Evolutionary conservation across 192 early-diverging fungal species (phyloP).

Genomic region (Backusella parvicylindrica): DNA sequence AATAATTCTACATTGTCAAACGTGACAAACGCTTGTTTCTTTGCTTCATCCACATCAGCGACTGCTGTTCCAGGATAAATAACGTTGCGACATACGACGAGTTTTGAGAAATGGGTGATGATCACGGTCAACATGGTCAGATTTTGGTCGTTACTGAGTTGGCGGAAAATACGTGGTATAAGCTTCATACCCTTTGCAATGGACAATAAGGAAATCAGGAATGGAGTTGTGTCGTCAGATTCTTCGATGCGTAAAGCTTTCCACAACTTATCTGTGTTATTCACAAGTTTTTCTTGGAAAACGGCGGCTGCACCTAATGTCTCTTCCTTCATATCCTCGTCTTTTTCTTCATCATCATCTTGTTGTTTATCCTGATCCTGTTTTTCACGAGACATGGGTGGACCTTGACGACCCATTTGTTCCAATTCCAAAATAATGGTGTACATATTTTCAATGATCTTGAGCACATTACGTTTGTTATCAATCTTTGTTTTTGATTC

Average conservation of each 20-base stretch:
- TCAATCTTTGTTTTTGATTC: constrained; percentile 24
- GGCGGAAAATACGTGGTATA: constrained; percentile 79
- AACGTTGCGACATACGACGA: constrained; percentile 62
- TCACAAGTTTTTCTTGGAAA: constrained; percentile 37
- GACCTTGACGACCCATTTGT: constrained; percentile 72
- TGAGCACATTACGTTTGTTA: constrained; percentile 51
- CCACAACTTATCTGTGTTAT: constrained; percentile 56
- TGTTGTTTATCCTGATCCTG: constrained; percentile 50
- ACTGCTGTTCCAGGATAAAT: constrained; percentile 40
- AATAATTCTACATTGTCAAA: constrained; percentile 82
- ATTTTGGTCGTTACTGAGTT: constrained; percentile 74
- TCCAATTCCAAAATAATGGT: constrained; percentile 77
- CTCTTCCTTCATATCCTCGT: background rate
- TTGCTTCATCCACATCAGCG: constrained; percentile 20
- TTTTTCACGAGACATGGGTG: constrained; percentile 42
- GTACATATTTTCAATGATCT: constrained; percentile 79
- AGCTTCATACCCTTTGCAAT: constrained; percentile 87
- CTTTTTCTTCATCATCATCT: background rate
- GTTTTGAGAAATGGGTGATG: constrained; percentile 70
- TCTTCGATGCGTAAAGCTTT: constrained; percentile 53
- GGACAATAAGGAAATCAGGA: constrained; percentile 75
- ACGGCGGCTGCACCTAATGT: constrained; percentile 36
- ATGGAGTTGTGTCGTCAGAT: background rate
- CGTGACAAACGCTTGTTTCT: constrained; percentile 26
- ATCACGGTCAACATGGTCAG: constrained; percentile 73